Base-by-base conservation (phyloP, 129 eudicot genomes). In the Saussurea involucrata region DNA sequence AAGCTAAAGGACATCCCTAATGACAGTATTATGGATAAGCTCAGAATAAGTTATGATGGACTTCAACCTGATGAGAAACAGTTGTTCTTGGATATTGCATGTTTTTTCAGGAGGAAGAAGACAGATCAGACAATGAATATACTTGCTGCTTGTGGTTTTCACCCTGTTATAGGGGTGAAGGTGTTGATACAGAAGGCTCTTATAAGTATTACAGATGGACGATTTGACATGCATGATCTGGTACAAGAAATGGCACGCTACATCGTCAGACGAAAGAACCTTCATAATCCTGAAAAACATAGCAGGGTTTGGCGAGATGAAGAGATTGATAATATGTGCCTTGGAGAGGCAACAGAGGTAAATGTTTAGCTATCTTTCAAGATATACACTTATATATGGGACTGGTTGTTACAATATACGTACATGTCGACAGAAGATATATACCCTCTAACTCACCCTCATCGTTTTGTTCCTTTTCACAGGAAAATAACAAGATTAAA, bases 241-340 rank as follows among this genome's bases (percentile, higher is more conserved):
- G 11, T 76, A 3, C 9, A 60, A 29, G 81, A 67, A 21, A 76
- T 76, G 81, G 81, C 34, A 15, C 37, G 73, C 36, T 29, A 76
- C 70, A 76, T 74, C 57, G 78, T 74, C 6, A 44, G 68, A 49
- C 57, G 40, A 33, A 53, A 74, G 37, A 32, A 32, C 11, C 20
- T 21, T 6, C 67, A 76, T 21, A 61, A 66, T 29, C 81, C 74
- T 2, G 74, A 13, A 25, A 53, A 76, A 49, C 81, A 72, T 49
- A 76, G 81, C 24, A 49, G 73, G 46, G 44, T 76, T 37, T 66
- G 81, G 81, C 6, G 53, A 13, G 27, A 21, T 6, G 57, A 66
- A 53, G 81, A 66, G 25, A 5, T 60, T 4, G 55, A 10, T 12
- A 44, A 13, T 44, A 44, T 44, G 55, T 44, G 55, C 13, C 55